phyloP scores from a whole-genome alignment of 2,329 filamentous ascomycete species.

The Thielaviopsis punctulata region DNA sequence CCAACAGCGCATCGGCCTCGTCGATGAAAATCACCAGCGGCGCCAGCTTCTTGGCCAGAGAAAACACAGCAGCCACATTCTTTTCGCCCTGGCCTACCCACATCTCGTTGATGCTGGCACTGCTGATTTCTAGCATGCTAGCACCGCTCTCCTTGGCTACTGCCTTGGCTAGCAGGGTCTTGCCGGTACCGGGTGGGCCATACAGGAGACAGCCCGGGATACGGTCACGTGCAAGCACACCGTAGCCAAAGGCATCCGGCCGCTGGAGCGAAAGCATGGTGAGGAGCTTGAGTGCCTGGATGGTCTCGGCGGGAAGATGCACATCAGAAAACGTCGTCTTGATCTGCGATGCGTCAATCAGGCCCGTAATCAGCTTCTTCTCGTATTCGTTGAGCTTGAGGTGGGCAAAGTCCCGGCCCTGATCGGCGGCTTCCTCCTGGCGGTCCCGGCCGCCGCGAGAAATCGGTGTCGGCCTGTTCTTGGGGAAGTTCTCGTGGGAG shows the following conservation, averaged over 20 bases:
- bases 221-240: conserved; percentile 76
- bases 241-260: conserved; percentile 91
- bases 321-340: conserved; percentile 78
- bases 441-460: conserved; percentile 7
- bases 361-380: conserved; percentile 62
- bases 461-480: background rate
- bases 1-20: conserved; percentile 85
- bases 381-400: conserved; percentile 55
- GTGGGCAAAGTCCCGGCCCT: background rate
- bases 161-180: conserved; percentile 52
- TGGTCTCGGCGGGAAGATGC: conserved; percentile 64
- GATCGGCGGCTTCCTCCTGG: background rate
- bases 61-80: conserved; percentile 84
- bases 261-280: conserved; percentile 75
- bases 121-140: conserved; percentile 72
- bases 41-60: conserved; percentile 73
- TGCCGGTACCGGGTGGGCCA: conserved; percentile 68
- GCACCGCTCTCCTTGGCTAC: conserved; percentile 52
- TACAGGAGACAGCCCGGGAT: conserved; percentile 82
- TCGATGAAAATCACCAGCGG: conserved; percentile 95
- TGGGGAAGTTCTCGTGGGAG: background rate
- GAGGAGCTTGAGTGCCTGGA: conserved; percentile 73
- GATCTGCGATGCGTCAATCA: conserved; percentile 68
- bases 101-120: conserved; percentile 87
- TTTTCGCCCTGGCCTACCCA: conserved; percentile 94